Evolutionary conservation across 106 monocot species (phyloP), one percentile per base, ranked within the genome.

Genomic region (Agapanthus africanus): DNA sequence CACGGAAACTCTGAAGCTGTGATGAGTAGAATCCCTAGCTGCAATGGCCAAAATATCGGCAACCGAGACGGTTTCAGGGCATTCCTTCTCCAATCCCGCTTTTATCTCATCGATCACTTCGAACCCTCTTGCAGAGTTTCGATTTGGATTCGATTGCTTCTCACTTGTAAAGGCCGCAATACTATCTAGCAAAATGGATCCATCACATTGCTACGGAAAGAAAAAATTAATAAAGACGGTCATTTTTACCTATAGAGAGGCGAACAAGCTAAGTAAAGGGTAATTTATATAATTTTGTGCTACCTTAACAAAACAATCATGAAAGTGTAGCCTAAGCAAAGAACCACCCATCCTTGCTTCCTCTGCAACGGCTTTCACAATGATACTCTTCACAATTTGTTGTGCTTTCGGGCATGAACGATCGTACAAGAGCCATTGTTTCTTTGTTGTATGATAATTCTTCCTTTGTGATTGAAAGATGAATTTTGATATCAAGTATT

Each of bases 21-120:
- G 7, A 23, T 23, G n/a, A 41, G 76, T 71, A 18, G 86, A 78
- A 39, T 92, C 91, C 11, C 91, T 65, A 0, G 81, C 85, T 13
- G 85, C 77, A 1, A 85, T 52, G 21, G 81, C 68, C 8, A 85
- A 23, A 35, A 85, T 85, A 25, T 85, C 71, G 19, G 85, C 85
- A 40, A 80, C 77, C 14, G 85, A 85, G 11, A 85, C 85, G 0
- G 79, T 83, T 7, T 30, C 28, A 0, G 86, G 83, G 31, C 71
- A 71, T 21, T 6, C 71, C 30, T 59, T 27, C 71, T 71, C 71
- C 42, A 71, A 26, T n/a, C 38, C 57, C 13, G 26, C 15, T 38
- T 71, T 71, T 2, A 57, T 38, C 11, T 42, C 39, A 13, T 71
- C 71, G 11, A 71, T 15, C 14, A 71, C 71, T 30, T 71, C 71